phyloP scores from a whole-genome alignment of 306 rosid genomes.

The Gastrolobium villosum region DNA sequence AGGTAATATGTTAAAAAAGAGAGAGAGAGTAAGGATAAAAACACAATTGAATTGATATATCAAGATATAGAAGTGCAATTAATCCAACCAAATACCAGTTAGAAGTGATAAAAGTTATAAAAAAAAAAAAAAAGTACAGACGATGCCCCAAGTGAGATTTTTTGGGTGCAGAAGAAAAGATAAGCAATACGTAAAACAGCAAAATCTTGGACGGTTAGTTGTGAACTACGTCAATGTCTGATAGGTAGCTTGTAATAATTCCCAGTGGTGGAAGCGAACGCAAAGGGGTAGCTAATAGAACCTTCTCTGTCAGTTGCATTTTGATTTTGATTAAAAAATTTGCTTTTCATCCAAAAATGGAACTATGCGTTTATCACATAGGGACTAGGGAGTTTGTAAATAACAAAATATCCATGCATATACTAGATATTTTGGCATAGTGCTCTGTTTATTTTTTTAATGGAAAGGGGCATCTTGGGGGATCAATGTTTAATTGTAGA shows the following conservation, averaged over 20 bases:
- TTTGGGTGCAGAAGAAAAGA: too few relatives aligned
- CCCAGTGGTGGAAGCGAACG: background rate
- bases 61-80: background rate
- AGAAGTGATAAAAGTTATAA: background rate
- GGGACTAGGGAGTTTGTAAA: background rate
- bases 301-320: background rate
- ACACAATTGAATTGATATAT: background rate
- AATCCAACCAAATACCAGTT: background rate
- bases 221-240: background rate
- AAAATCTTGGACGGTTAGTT: background rate
- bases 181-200: too few relatives aligned
- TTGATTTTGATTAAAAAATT: background rate
- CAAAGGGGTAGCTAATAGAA: background rate
- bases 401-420: background rate
- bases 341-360: background rate
- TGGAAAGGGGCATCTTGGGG: background rate
- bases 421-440: background rate
- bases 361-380: background rate
- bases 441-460: background rate
- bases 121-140: background rate
- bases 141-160: background rate
- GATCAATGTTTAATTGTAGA: background rate
- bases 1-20: background rate
- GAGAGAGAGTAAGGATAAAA: background rate
- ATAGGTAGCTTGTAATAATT: slow-evolving; percentile 27